phyloP scores from a whole-genome alignment of 2,329 filamentous ascomycete species.

The Fusarium humuli region DNA sequence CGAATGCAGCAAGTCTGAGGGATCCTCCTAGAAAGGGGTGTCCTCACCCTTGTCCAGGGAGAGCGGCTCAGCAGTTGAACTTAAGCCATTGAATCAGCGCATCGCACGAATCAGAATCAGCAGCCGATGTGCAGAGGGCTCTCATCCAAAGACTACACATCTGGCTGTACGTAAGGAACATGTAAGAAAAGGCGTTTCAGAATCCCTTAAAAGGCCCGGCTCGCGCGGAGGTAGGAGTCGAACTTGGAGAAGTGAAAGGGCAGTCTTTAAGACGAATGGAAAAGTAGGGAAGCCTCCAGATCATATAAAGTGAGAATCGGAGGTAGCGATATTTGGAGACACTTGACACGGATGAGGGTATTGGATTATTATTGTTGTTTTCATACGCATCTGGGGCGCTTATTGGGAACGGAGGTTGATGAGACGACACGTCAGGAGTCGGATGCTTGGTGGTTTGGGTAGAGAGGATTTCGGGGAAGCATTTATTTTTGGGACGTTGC shows the following conservation, averaged over 20 bases:
- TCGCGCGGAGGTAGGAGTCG: slow-evolving; percentile 5
- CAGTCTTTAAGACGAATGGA: slow-evolving; percentile 6
- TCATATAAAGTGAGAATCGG: not conserved
- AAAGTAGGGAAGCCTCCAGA: not conserved
- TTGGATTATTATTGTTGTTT: slow-evolving; percentile 11
- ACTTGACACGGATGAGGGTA: slow-evolving; percentile 21
- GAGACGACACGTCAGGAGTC: slow-evolving; percentile 32
- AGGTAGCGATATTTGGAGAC: slow-evolving; percentile 20
- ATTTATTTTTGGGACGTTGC: slow-evolving; percentile 2
- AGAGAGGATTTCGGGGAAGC: slow-evolving; percentile 22
- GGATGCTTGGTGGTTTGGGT: slow-evolving; percentile 13
- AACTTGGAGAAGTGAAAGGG: slow-evolving; percentile 5
- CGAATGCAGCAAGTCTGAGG: slow-evolving; percentile 49
- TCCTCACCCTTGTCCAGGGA: slow-evolving; percentile 26
- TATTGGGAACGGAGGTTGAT: slow-evolving; percentile 34
- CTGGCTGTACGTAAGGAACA: slow-evolving; percentile 13
- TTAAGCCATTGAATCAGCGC: not conserved
- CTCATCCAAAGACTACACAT: slow-evolving; percentile 4
- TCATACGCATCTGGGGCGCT: slow-evolving; percentile 31
- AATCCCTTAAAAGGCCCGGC: not conserved
- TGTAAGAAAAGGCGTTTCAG: not conserved
- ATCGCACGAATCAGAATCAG: not conserved
- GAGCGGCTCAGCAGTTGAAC: not conserved
- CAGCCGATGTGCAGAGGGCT: slow-evolving; percentile 10
- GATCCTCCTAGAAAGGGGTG: slow-evolving; percentile 46